A percentile compares a stretch with the other conserved stretches of the same genome.
These are phyloP conservation scores for Colletotrichum tropicale DNA, from an alignment of 2,329 filamentous ascomycete genomes.

Conservation along the genomic window DNA sequence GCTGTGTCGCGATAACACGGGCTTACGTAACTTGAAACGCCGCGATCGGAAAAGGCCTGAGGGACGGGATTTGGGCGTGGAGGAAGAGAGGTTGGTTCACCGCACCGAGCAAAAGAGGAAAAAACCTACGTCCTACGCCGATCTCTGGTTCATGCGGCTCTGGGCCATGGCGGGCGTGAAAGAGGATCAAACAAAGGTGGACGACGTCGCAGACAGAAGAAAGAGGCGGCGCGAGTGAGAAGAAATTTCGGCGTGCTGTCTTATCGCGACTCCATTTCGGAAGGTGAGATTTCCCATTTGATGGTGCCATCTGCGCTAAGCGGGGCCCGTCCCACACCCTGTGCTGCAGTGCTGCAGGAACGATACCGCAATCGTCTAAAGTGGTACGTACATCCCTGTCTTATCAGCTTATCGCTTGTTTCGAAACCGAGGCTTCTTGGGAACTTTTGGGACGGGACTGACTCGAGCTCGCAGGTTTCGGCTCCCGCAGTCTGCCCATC, in stretches of 20 bases:
- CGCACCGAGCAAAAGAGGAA: background rate
- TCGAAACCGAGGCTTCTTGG: background rate
- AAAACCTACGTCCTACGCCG: background rate
- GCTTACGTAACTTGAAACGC: background rate
- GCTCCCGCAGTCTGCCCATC: background rate
- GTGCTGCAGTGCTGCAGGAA: background rate
- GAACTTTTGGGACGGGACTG: background rate
- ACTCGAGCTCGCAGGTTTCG: background rate
- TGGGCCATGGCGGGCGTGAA: background rate
- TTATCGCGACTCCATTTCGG: slow-evolving; percentile 12
- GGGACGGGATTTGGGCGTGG: background rate
- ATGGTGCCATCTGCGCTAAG: slow-evolving; percentile 16
- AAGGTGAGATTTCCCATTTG: slow-evolving; percentile 19
- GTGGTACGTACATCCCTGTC: background rate
- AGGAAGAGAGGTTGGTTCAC: background rate
- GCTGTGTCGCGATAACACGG: background rate
- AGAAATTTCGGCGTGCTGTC: background rate
- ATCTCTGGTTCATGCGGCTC: background rate
- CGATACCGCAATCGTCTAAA: background rate
- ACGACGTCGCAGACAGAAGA: background rate
- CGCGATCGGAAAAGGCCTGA: background rate
- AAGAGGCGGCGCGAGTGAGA: background rate
- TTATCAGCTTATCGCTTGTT: background rate
- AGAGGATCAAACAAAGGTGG: background rate
- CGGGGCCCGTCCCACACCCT: slow-evolving; percentile 15